Evolutionary conservation across 441 rosid species (phyloP).

Genomic region (Populus hybrid): DNA sequence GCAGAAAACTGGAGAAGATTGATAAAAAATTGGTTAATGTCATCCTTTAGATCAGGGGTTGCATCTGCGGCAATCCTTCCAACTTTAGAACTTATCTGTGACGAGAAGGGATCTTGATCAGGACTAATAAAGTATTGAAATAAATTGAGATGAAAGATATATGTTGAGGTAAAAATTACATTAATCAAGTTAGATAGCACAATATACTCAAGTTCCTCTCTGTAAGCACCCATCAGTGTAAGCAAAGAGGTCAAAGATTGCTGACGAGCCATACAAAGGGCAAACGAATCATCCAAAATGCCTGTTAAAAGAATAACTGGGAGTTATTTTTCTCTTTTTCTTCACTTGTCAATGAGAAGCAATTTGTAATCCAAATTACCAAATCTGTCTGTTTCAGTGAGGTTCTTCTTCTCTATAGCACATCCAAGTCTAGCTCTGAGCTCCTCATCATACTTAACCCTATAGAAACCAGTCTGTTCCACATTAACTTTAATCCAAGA

Average conservation of each 20-base stretch:
- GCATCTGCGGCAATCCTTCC: conserved; percentile 79
- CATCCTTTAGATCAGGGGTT: conserved; percentile 48
- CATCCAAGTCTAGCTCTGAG: conserved; percentile 68
- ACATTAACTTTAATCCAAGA: conserved; percentile 81
- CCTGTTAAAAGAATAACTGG: conserved; percentile 46
- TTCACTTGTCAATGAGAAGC: conserved; percentile 2
- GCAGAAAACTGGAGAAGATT: conserved; percentile 60
- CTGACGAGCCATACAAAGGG: conserved; percentile 92
- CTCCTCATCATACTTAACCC: conserved; percentile 83
- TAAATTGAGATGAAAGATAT: conserved; percentile 3
- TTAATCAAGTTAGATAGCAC: conserved; percentile 76
- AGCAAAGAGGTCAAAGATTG: conserved; percentile 79
- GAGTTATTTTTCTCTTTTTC: conserved; percentile 16
- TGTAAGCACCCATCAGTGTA: conserved; percentile 69
- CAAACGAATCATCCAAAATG: conserved; percentile 86
- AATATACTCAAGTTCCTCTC: conserved; percentile 75
- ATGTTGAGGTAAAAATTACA: conserved; percentile 43
- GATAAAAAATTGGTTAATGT: conserved; percentile 60
- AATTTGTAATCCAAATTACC: conserved; percentile 40
- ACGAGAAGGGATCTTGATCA: conserved; percentile 30
- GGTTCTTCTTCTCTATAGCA: conserved; percentile 66
- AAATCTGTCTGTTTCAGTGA: conserved; percentile 75
- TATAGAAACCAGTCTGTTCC: conserved; percentile 84
- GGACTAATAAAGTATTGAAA: background rate
- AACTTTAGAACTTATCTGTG: conserved; percentile 71